Percentiles rank a stretch among this genome's conserved stretches.
Evolutionary conservation across 345 rosid species (phyloP).

Genomic region (Trapa bicornis): DNA sequence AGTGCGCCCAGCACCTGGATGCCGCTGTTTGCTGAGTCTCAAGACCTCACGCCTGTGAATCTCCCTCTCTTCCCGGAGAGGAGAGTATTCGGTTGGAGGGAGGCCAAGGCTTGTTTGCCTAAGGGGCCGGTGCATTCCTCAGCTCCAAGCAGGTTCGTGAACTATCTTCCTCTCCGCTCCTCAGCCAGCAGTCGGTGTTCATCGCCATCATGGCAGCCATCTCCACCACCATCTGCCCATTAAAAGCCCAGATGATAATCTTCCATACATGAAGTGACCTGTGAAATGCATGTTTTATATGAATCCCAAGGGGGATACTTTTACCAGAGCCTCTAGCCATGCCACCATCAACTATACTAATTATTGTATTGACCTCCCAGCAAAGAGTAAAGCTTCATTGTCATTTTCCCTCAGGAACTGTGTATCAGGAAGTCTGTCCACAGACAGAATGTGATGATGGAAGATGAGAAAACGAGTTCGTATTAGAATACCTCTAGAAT

Average conservation of each 20-base stretch:
- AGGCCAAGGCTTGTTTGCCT: slow-evolving; percentile 59
- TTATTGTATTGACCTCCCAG: too few relatives aligned
- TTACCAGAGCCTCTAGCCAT: too few relatives aligned
- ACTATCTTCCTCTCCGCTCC: slow-evolving; percentile 51
- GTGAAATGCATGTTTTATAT: too few relatives aligned
- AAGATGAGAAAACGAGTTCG: neutral
- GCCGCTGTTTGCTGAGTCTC: slow-evolving; percentile 18
- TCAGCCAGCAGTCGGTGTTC: slow-evolving; percentile 19
- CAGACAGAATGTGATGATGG: too few relatives aligned
- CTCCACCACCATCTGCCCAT: neutral
- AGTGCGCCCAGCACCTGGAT: slow-evolving; percentile 65
- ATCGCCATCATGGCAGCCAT: neutral
- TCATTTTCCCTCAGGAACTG: too few relatives aligned
- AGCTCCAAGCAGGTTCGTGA: slow-evolving; percentile 78
- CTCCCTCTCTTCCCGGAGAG: slow-evolving; percentile 20
- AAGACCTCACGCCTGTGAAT: slow-evolving; percentile 31
- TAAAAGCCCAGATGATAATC: neutral
- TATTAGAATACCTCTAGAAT: neutral
- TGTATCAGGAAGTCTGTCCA: too few relatives aligned
- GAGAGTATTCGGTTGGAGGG: slow-evolving; percentile 26
- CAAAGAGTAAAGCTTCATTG: too few relatives aligned
- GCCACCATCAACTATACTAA: too few relatives aligned
- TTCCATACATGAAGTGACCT: neutral
- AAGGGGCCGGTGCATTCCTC: slow-evolving; percentile 64
- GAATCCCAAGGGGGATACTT: too few relatives aligned